Evolutionary conservation across 495 filamentous ascomycete species (phyloP).

Genomic region (Stereocaulon alpinum): DNA sequence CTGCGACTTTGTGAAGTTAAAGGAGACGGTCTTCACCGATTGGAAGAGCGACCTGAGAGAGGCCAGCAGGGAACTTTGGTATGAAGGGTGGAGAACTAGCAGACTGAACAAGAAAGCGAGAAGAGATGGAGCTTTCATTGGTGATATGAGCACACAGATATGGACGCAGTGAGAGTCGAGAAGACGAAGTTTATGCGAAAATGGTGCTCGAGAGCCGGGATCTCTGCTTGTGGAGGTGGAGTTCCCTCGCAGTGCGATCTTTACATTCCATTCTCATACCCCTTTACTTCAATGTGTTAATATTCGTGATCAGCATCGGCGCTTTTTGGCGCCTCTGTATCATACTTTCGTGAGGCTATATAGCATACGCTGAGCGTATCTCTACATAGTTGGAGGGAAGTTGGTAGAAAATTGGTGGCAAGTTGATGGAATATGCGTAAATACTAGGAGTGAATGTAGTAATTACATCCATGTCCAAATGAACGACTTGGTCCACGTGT

Average conservation of each 20-base stretch:
- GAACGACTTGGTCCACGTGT: too few relatives aligned
- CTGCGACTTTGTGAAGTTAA: conserved; percentile 87
- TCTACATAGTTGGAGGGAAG: background rate
- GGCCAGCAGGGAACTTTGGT: conserved; percentile 86
- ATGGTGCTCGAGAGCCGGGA: too few relatives aligned
- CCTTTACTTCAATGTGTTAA: conserved; percentile 1
- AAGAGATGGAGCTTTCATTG: conserved; percentile 18
- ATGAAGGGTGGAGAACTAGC: conserved; percentile 88
- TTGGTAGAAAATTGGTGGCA: background rate
- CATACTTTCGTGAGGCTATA: background rate
- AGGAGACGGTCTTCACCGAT: conserved; percentile 84
- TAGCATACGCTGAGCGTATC: conserved; percentile 4
- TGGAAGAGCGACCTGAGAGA: conserved; percentile 88
- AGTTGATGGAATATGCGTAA: background rate
- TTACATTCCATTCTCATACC: conserved; percentile 17
- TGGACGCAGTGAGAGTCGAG: background rate
- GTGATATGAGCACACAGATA: conserved; percentile 4
- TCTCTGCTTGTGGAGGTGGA: background rate
- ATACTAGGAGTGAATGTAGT: too few relatives aligned
- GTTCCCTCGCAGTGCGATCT: background rate
- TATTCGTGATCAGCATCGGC: conserved; percentile 4
- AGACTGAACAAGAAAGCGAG: conserved; percentile 40
- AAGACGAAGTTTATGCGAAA: background rate
- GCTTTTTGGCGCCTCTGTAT: conserved; percentile 1
- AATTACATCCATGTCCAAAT: too few relatives aligned